Base-by-base conservation (phyloP, 164 flowering plant species). In the Vitis rupestris region DNA sequence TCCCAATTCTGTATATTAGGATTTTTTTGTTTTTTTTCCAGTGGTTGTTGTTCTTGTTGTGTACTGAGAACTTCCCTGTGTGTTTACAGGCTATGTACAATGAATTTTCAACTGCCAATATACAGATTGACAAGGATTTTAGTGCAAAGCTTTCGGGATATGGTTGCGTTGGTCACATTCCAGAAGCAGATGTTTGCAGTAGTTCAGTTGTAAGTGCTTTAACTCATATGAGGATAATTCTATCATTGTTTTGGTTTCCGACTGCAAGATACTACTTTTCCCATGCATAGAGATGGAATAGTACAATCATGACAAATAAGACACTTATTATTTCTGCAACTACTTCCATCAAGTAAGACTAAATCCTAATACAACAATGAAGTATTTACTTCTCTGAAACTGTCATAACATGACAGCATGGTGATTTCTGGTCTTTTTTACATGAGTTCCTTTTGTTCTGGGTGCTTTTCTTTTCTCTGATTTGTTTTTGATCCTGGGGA, bases 81-180 rank as follows among this genome's bases (percentile, higher is more conserved):
- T 66, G 14, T 71, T 52, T 60, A 23, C 94, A 93, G 99, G 99
- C 99, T 30, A 95, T 95, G 99, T 95, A 88, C 88, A 86, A 84
- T 29, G 98, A 95, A 68, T 95, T 95, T 78, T 88, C 97, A 11
- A 83, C 98, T 58, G 85, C 89, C 70, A 91, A 86, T 80, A 88
- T 95, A 76, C 99, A 95, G 78, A 83, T 95, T 53, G 99, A 95
- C 76, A 95, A 95, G 70, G 98, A 93, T 79, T 93, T 91, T 37
- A 93, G 96, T 69, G 97, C 98, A 57, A 95, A 93, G 83, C 98
- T 95, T 73, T 91, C 99, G 10, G 99, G 99, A 71, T 93, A 90
- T 82, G 99, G 99, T 31, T 91, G 98, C 67, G 90, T 86, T 57
- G 80, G 85, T 70, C 86, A 83, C 75, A 78, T 81, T 65, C 88